Evolutionary conservation across 1,284 basidiomycete species (phyloP).

Genomic region (Irpex rosettiformis): DNA sequence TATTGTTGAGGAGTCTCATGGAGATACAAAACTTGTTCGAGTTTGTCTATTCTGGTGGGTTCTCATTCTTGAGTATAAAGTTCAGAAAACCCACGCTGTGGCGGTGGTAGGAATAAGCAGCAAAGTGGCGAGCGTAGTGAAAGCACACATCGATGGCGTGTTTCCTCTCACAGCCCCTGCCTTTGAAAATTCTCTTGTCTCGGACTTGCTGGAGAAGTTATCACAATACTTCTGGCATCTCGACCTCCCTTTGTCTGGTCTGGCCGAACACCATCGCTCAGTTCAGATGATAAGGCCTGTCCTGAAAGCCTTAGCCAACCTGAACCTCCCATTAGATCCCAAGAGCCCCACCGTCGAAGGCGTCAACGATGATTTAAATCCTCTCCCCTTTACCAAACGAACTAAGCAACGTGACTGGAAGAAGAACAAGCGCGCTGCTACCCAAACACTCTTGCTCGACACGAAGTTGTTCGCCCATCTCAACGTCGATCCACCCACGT

Average conservation of each 20-base stretch:
- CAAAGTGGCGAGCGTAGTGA: neutral
- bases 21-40: slow-evolving; percentile 11
- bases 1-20: slow-evolving; percentile 4
- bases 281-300: slow-evolving; percentile 7
- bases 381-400: neutral
- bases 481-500: slow-evolving; percentile 22
- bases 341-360: neutral
- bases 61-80: neutral
- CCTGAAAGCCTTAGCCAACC: neutral
- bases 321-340: slow-evolving; percentile 2
- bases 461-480: slow-evolving; percentile 25
- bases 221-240: slow-evolving; percentile 12
- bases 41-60: slow-evolving; percentile 16
- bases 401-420: slow-evolving; percentile 8
- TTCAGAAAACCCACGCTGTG: neutral
- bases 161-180: slow-evolving; percentile 7
- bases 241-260: neutral
- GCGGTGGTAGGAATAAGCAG: neutral
- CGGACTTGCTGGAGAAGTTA: slow-evolving; percentile 2
- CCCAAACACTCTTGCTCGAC: slow-evolving; percentile 17
- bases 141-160: neutral
- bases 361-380: neutral
- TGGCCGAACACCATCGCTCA: slow-evolving; percentile 6
- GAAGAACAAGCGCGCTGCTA: slow-evolving; percentile 8
- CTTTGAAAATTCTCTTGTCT: slow-evolving; percentile 8